Evolutionary conservation across 176 grass and related monocot species (phyloP), one percentile per base, ranked within the genome.

Genomic region (Triticum timopheevii): DNA sequence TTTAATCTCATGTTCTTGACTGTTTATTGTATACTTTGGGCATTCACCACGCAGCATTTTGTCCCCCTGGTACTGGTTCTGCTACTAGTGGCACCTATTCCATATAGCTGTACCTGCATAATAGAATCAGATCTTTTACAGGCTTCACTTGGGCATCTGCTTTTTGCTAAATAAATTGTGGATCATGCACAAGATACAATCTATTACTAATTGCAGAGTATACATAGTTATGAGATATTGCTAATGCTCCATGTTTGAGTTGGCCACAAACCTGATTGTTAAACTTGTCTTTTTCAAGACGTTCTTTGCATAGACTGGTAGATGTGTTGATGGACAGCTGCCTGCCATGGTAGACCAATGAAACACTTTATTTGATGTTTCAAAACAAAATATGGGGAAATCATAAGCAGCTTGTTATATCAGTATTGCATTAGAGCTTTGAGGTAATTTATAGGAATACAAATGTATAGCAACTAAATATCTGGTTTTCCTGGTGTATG

Each of bases 391-490:
- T 47, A 47, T 63, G 2, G 6, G 23, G 22, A 73, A 40, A 25
- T 0, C 10, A 13, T 38, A 42, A 59, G 1, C 23, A 44, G 44
- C 20, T 30, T 73, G 13, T 27, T 20, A 6, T 62, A 31, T 61
- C 24, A 31, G 28, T 73, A 31, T 83, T 74, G 42, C 34, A 40
- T 79, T 11, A 42, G 33, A 61, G 6, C 9, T 23, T 72, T 22
- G 47, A 72, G 0, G 10, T 16, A 10, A 20, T 73, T 42, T 36
- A 15, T 73, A 61, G 6, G 2, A 83, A n/a, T 25, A 28, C 5
- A 56, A 83, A 5, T 83, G 47, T 22, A 38, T 82, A 70, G 11
- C 5, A 83, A 30, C 33, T 83, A 70, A 39, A 39, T 83, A 72
- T 83, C n/a, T 4, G 0, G 27, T 56, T 83, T 58, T 7, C 49